Base-by-base conservation (phyloP, 148 eudicot genomes). In the Arctostaphylos glauca region DNA sequence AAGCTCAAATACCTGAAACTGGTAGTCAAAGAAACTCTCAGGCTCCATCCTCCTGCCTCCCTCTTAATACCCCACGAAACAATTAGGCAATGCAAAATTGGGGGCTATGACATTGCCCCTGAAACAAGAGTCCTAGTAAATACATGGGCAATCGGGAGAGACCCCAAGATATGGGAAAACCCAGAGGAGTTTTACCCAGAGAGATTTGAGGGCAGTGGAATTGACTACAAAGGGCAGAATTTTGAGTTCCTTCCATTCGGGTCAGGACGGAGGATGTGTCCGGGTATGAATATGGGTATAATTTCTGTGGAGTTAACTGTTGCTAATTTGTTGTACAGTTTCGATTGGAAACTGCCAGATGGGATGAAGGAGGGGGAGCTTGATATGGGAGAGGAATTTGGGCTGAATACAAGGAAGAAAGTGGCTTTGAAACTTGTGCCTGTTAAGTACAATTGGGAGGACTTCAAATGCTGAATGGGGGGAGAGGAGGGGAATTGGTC, bases 1-100 rank as follows among this genome's bases (percentile, higher is more conserved):
- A 53, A 49, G 23, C 41, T 76, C 43, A 50, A 76, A 25, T 76
- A 76, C 60, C 52, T 76, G 53, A 53, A 76, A 23, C 50, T 76
- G 38, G 79, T 76, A 23, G n/a, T 76, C 46, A 76, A 76, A n/a
- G 79, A 76, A 58, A 76, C 59, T n/a, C 60, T 50, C 44, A 76
- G 79, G n/a, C 79, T 76, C 18, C 79, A 76, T 46, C 79, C 79
- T 76, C 79, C 79, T 44, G 60, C 79, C 43, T 18, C 60, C 18
- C 58, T 76, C 6, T 25, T 76, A 13, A 14, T 76, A 6, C 79
- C 79, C 21, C 79, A 48, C n/a, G 79, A 50, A 76, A 53, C 79
- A 6, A 76, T 53, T 3, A 13, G 59, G 53, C 60, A 50, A 4
- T 52, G 41, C 60, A 50, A 53, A 6, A 53, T 76, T 6, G 79